Conservation (phyloP, 78 protist genomes). For the Neovahlkampfia damariscottae region DNA sequence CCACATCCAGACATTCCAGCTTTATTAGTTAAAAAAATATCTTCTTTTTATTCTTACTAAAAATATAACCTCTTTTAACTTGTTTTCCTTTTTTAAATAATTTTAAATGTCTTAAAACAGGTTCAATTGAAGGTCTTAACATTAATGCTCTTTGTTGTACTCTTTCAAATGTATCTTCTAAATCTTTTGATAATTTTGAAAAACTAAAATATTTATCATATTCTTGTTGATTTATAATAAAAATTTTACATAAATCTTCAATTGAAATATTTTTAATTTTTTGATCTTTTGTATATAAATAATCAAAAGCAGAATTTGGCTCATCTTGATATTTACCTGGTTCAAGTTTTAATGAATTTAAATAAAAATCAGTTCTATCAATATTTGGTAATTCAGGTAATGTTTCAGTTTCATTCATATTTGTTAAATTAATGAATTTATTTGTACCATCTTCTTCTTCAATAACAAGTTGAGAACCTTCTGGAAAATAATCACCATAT, state of each 20-base stretch:
- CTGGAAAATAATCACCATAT: too few species aligned
- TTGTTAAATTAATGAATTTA: too few species aligned
- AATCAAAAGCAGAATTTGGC: too few species aligned
- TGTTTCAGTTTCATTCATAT: too few species aligned
- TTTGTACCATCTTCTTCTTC: too few species aligned
- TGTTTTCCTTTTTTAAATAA: neutral
- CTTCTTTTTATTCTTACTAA: neutral
- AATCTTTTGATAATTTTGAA: neutral
- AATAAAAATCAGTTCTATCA: too few species aligned
- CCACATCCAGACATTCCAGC: neutral
- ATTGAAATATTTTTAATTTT: neutral
- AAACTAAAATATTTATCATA: neutral
- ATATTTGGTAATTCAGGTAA: too few species aligned
- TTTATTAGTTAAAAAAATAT: neutral
- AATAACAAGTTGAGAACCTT: too few species aligned
- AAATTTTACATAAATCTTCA: neutral
- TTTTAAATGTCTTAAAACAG: neutral
- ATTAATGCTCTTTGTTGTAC: neutral
- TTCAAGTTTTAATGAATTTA: too few species aligned
- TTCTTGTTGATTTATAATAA: neutral
- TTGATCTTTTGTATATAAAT: neutral
- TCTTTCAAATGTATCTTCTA: neutral
- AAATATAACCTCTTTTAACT: neutral
- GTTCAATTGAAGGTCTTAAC: neutral
- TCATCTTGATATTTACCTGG: too few species aligned